Base-by-base conservation (phyloP, 2,329 filamentous ascomycete genomes). In the Nothophaeocryptopus gaeumannii region DNA sequence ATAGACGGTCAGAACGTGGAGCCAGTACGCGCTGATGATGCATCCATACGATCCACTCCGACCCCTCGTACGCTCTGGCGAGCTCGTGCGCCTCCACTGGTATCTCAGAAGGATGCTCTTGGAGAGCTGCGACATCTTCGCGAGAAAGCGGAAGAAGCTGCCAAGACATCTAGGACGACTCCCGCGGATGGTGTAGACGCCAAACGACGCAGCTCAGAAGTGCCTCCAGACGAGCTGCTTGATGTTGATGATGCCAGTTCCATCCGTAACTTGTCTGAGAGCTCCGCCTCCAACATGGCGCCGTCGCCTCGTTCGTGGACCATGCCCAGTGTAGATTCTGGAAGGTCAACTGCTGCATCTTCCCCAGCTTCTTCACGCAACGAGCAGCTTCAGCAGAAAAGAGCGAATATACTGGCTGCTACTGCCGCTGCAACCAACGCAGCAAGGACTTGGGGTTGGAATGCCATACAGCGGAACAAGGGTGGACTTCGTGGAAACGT, bases 401-500 rank as follows among this genome's bases (percentile, higher is more conserved):
- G 60, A 39, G 58, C 62, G 15, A 64, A 54, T 26, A 36, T 67
- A 8, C 55, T 67, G 8, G 63, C 65, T 9, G 62, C 63, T 8
- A 64, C 64, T 9, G 63, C 62, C 0, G 63, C 64, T n/a, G 65
- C 64, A 8, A 65, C 65, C 4, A 64, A 48, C 12, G 65, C 65
- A 5, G 65, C 64, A 32, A 51, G 58, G 5, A 64, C 57, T 31
- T 67, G 64, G 64, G 53, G 57, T 8, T 63, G 64, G 59, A 66
- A 65, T 16, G 58, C 63, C 3, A 51, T 64, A 8, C 44, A 65
- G 50, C 52, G 47, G 51, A 53, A 56, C 36, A 56, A 53, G 45
- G 39, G 32, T 15, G 48, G 39, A 3, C 36, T 51, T 5, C 51
- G 41, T 15, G 49, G 47, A 14, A 49, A 38, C 38, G 73, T 12